Conservation (phyloP, 2,329 filamentous ascomycete species). For the Penicillium sp. region DNA sequence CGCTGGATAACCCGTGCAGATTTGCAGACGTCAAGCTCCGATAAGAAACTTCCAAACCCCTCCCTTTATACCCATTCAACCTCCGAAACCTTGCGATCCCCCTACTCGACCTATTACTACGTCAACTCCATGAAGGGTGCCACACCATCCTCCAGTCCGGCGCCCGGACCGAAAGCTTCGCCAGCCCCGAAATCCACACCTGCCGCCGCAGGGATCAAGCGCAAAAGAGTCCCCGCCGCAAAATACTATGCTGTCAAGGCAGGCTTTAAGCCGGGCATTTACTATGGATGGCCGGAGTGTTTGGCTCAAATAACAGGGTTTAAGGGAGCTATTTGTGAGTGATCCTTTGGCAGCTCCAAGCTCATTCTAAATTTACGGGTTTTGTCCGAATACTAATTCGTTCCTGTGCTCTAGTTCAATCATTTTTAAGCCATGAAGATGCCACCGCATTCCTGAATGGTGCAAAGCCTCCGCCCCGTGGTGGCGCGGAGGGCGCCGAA, state of each 20-base stretch:
- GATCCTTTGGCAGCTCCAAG: not conserved
- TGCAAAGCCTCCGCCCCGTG: constrained; percentile 45
- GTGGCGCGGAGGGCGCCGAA: constrained; percentile 35
- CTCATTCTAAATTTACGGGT: not conserved
- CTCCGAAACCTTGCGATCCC: not conserved
- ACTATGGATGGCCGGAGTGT: constrained; percentile 64
- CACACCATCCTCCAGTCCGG: constrained; percentile 39
- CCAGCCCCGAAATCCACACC: constrained; percentile 26
- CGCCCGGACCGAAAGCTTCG: constrained; percentile 28
- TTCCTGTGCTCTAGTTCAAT: constrained; percentile 63
- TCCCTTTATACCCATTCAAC: not conserved
- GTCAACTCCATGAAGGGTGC: constrained; percentile 29
- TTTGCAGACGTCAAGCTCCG: constrained; percentile 11
- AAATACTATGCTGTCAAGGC: constrained; percentile 66
- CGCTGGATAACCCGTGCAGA: constrained; percentile 10
- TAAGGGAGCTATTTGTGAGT: constrained; percentile 69
- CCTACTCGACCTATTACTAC: not conserved
- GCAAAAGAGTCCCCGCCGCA: constrained; percentile 52
- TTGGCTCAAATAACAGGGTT: constrained; percentile 62
- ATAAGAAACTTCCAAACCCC: not conserved
- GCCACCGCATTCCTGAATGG: constrained; percentile 77
- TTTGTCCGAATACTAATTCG: not conserved
- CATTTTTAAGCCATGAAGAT: constrained; percentile 70
- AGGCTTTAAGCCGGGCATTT: constrained; percentile 62
- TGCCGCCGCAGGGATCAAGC: constrained; percentile 52